Conservation (phyloP, 257 asterid species). For the Anisodus acutangulus region DNA sequence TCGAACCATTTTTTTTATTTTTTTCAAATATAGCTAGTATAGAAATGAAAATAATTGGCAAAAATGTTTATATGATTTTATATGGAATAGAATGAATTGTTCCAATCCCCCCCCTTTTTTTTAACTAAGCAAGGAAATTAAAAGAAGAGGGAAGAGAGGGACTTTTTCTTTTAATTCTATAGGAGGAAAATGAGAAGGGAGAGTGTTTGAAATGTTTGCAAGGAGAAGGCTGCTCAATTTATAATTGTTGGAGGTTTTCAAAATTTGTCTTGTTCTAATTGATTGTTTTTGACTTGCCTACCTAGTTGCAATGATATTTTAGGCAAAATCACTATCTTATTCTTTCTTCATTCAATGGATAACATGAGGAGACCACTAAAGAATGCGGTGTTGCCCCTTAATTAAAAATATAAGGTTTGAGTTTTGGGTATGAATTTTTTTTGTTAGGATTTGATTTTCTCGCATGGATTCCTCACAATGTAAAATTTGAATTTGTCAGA, state of each 20-base stretch:
- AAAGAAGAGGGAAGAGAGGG: neutral
- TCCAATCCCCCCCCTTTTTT: too few relatives aligned
- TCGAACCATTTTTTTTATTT: constrained; percentile 54
- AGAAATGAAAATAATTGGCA: neutral
- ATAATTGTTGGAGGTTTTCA: constrained; percentile 40
- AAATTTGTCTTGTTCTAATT: constrained; percentile 35
- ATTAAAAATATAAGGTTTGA: too few relatives aligned
- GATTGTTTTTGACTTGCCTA: constrained; percentile 46
- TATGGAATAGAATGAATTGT: neutral
- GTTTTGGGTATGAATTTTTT: too few relatives aligned
- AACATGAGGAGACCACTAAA: too few relatives aligned
- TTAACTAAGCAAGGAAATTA: too few relatives aligned
- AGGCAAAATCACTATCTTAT: constrained; percentile 38
- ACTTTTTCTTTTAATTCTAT: neutral
- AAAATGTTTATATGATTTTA: neutral
- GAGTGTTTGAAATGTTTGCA: constrained; percentile 66
- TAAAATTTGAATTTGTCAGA: too few relatives aligned
- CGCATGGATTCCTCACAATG: too few relatives aligned
- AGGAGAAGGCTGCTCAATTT: constrained; percentile 53
- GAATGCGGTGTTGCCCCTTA: too few relatives aligned
- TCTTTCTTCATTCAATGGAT: constrained; percentile 32
- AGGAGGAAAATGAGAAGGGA: constrained; percentile 35
- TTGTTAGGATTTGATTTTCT: too few relatives aligned
- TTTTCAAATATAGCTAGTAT: neutral
- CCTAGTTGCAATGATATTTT: constrained; percentile 30